phyloP scores from a whole-genome alignment of 148 eudicot species.

The Silene uniflora region DNA sequence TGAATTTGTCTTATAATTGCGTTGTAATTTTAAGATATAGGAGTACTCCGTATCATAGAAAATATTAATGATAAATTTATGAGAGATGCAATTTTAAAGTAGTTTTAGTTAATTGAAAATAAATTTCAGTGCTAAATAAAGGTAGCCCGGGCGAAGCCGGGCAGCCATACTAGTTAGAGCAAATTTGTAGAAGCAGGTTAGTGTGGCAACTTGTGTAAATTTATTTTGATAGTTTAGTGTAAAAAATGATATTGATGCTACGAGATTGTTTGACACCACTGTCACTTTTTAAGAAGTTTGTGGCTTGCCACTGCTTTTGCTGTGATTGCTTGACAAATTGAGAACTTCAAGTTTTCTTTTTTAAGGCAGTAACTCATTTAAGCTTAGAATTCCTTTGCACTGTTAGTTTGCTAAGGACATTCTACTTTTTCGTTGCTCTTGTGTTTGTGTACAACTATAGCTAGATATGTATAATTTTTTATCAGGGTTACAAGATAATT shows the following conservation, averaged over 20 bases:
- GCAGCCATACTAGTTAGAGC: no score
- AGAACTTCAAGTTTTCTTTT: not conserved
- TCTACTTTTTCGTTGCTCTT: not conserved
- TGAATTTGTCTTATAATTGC: no score
- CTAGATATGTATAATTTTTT: not conserved
- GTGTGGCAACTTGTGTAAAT: no score
- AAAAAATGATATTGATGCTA: not conserved
- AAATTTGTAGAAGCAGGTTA: no score
- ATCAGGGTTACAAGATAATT: slow-evolving; percentile 97
- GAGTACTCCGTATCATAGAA: no score
- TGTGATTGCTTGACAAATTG: not conserved
- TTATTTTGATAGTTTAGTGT: slow-evolving; percentile 2
- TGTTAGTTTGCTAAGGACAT: not conserved
- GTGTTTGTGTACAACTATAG: no score
- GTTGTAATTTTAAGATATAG: no score
- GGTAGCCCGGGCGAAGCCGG: no score
- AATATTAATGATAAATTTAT: no score
- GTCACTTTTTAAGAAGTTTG: not conserved
- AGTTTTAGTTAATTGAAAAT: no score
- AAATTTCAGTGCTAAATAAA: no score
- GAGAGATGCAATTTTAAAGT: no score
- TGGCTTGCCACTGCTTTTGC: not conserved
- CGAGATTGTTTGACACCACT: not conserved
- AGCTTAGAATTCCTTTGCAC: not conserved
- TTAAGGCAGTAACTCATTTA: not conserved